Base-by-base conservation (phyloP, 805 yeast genomes). In the Saturnispora galanensis region DNA sequence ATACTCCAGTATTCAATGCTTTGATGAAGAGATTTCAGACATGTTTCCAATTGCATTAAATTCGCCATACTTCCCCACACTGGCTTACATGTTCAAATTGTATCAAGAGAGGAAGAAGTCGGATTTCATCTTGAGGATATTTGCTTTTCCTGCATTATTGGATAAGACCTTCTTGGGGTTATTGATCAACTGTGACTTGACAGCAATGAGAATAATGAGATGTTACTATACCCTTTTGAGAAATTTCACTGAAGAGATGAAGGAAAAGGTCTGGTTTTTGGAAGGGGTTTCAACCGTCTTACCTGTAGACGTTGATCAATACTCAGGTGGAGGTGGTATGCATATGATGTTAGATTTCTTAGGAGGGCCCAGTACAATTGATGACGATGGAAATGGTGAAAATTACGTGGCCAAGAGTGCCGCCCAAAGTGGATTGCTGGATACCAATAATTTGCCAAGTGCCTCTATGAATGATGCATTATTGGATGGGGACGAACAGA, bases 261-360 rank as follows among this genome's bases (percentile, higher is more conserved):
- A 84, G 59, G 93, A 88, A 55, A 76, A 76, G 53, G 94, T 89
- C 13, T 89, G 97, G 97, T 88, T 89, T 54, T 68, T 89, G 50
- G 95, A 89, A 62, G 97, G 97, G 4, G 93, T 87, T 2, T 77
- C 93, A 5, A 78, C 80, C 44, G 95, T 88, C 1, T 69, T 89
- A 39, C 96, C 96, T 0, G 94, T 81, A 10, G 95, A 88, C 60
- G 95, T 86, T 44, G 96, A 89, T 54, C 87, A 83, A 55, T 84
- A 85, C 57, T 79, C 89, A 11, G 95, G 95, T 35, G 85, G 94
- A 50, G 93, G 94, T 43, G 93, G 93, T 50, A 82, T 82, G 87
- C 88, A 83, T 58, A 84, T 84, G 94, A 84, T 84, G 94, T 66
- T 84, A 62, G 93, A 84, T 60, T 84, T 84, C 66, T 67, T 84